Base-by-base conservation (phyloP, 805 yeast species). In the Yarrowia sp. region DNA sequence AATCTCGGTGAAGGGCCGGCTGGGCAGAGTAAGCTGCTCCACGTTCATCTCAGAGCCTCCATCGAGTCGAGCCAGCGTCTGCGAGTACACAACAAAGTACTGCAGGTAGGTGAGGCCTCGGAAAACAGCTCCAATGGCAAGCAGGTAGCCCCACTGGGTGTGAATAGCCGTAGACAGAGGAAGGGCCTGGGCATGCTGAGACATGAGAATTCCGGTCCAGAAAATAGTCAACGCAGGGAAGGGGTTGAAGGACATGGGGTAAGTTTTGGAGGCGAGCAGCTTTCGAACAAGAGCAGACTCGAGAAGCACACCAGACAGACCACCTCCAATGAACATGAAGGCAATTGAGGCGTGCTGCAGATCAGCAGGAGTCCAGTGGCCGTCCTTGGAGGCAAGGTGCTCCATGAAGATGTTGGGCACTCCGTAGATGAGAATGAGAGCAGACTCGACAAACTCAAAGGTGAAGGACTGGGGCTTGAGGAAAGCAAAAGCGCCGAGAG, bases 161-260 rank as follows among this genome's bases (percentile, higher is more conserved):
- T 95, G 99, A 67, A 95, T 84, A 15, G 76, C 79, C 2, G 98
- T 91, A 2, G 97, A 86, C 36, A 88, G 81, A 64, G 74, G 79
- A 0, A 95, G 87, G 6, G 92, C 89, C 76, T 95, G 99, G 43
- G 85, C 86, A 76, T 95, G 99, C 75, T 88, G 90, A 1, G 98
- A 92, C 99, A 95, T 95, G 67, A 95, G 80, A 13, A 88, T 82
- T 33, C 99, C 99, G 1, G 98, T 95, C 96, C 97, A 95, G 77
- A 90, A 95, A 38, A 95, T 89, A 1, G 96, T 91, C 69, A 95
- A 84, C 1, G 90, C 86, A 3, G 98, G 98, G 83, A 95, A 91
- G 38, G 98, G 98, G 74, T 95, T 95, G 68, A 96, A 92, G 1
- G 96, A 87, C 74, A 88, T 79, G 68, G 84, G 69, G 42, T 66